Percentiles rank a stretch among this genome's conserved stretches.
phyloP scores from a whole-genome alignment of 1,139 yeast species.

The Trichomonascaceae sp. region DNA sequence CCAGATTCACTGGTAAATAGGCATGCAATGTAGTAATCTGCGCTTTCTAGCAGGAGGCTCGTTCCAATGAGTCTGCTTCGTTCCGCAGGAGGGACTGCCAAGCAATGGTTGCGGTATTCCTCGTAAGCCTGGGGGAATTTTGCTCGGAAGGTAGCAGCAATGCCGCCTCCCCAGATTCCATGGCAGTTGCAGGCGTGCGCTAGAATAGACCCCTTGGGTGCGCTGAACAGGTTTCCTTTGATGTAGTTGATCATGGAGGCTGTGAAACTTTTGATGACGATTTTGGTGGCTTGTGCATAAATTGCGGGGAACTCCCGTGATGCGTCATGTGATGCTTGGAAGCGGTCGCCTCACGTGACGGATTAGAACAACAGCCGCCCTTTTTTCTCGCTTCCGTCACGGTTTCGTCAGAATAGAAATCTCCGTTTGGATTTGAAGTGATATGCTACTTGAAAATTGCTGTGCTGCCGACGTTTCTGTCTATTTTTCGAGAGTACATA shows the following conservation, averaged over 20 bases:
- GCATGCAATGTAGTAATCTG: slow-evolving; percentile 39
- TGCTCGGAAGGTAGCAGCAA: slow-evolving; percentile 41
- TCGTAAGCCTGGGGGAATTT: slow-evolving; percentile 41
- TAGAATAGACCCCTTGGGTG: slow-evolving; percentile 30
- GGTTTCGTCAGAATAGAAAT: too few species aligned
- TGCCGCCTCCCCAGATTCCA: slow-evolving; percentile 82
- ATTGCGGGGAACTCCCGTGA: too few species aligned
- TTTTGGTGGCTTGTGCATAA: too few species aligned
- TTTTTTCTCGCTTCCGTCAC: too few species aligned
- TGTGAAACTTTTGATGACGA: too few species aligned
- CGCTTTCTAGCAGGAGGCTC: slow-evolving; percentile 34
- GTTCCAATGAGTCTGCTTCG: slow-evolving; percentile 36
- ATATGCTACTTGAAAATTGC: too few species aligned
- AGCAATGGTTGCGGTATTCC: slow-evolving; percentile 38
- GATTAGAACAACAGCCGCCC: too few species aligned
- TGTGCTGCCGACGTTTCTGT: too few species aligned
- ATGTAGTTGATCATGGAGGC: slow-evolving; percentile 30
- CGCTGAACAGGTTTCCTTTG: slow-evolving; percentile 46
- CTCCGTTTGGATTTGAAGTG: too few species aligned
- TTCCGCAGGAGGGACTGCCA: slow-evolving; percentile 13
- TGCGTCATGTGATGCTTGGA: too few species aligned
- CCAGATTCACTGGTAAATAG: slow-evolving; percentile 43
- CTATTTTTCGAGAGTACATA: too few species aligned
- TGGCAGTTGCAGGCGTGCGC: slow-evolving; percentile 73
- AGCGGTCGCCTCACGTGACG: too few species aligned